Base-by-base conservation (phyloP, 192 early-diverging fungal species). In the Podila clonocystis region DNA sequence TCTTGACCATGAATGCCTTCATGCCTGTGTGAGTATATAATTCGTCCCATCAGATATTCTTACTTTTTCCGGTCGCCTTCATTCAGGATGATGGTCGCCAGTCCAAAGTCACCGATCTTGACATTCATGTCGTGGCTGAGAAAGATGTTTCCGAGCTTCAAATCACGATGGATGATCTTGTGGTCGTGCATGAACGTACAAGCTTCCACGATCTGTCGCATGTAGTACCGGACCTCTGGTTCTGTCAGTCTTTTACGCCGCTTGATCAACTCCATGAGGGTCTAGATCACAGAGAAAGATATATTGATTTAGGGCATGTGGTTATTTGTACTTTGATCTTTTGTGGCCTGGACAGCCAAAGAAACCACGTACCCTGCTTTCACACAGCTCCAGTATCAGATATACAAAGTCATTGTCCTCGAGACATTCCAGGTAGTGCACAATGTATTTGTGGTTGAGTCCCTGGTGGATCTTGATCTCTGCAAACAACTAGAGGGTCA, bases 141-240 rank as follows among this genome's bases (percentile, higher is more conserved):
- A 68, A 99, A 93, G 67, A 99, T 73, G 62, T 99, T 99, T 65
- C 95, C 95, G 38, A 98, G 91, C 82, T 99, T 99, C 68, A 99
- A 85, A 80, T 99, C 98, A 30, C 98, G 88, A 68, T 99, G 98
- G 38, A 99, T 95, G 20, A 97, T 90, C 28, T 87, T 82, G 13
- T 91, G 75, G 0, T 85, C 76, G 64, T 98, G 97, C 89, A 98
- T 89, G 65, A 96, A 96, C 17, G 83, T 82, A 22, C 96, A 89
- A 20, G 91, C 96, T 38, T 89, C 84, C 1, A 96, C 85, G 15
- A 98, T 85, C 79, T 98, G 94, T 48, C 76, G 83, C 89, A 97
- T 92, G 78, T 91, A 96, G 68, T 91, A 96, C 9, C 97, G 91
- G 22, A 93, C 91, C 87, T 99, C 98, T 19, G 93, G 90, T 74